phyloP scores from a whole-genome alignment of 1,284 basidiomycete species.

The Ceratobasidium sp. region DNA sequence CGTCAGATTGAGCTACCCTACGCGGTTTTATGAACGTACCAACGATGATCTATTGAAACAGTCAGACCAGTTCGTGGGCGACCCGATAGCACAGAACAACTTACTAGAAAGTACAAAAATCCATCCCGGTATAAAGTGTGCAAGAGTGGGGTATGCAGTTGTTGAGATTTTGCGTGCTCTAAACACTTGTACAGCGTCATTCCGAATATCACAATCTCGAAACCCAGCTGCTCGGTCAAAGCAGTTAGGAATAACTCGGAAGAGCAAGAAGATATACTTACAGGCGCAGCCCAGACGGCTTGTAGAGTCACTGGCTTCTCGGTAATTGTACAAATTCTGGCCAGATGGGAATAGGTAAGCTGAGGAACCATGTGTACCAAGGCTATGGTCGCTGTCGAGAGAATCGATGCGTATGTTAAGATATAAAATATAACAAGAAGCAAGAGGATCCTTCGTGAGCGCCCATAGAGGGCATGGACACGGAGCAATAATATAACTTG shows the following conservation, averaged over 20 bases:
- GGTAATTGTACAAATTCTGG: slow-evolving; percentile 26
- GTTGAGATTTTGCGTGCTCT: slow-evolving; percentile 30
- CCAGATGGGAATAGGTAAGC: slow-evolving; percentile 33
- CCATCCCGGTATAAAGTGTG: slow-evolving; percentile 38
- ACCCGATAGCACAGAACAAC: neutral
- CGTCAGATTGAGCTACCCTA: no score
- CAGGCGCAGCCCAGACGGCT: slow-evolving; percentile 36
- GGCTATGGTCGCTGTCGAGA: slow-evolving; percentile 10
- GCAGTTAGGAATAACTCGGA: no score
- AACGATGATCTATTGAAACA: slow-evolving; percentile 11
- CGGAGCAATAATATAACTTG: slow-evolving; percentile 32
- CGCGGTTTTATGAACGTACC: slow-evolving; percentile 11
- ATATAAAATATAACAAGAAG: slow-evolving; percentile 16
- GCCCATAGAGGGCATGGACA: slow-evolving; percentile 36
- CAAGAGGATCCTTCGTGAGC: slow-evolving; percentile 27
- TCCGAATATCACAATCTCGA: slow-evolving; percentile 36
- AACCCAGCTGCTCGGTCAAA: slow-evolving; percentile 24
- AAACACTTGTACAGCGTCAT: slow-evolving; percentile 36
- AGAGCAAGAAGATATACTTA: neutral
- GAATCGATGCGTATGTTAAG: slow-evolving; percentile 26
- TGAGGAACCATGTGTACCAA: slow-evolving; percentile 17
- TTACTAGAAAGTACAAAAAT: slow-evolving; percentile 38
- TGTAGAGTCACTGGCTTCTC: slow-evolving; percentile 26
- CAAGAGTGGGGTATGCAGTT: slow-evolving; percentile 30
- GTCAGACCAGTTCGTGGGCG: neutral